These are phyloP conservation scores for Selaginella tamariscina DNA, from an alignment of 75 land plant species.

Conservation along the genomic window DNA sequence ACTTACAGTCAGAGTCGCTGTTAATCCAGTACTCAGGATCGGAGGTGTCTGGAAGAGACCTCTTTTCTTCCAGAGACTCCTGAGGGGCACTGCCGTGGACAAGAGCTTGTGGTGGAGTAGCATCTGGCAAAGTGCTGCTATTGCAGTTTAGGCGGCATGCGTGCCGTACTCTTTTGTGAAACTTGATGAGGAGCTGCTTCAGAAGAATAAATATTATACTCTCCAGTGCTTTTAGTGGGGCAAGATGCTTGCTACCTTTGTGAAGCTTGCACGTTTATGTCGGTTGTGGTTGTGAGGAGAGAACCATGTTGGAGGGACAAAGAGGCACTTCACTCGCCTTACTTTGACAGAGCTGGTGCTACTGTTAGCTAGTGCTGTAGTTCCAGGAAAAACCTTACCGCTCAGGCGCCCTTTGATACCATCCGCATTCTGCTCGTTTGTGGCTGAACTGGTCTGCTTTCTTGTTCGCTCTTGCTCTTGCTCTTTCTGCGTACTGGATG, in stretches of 20 bases:
- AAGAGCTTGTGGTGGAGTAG: background rate
- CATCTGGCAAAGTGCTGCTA: background rate
- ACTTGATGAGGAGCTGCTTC: background rate
- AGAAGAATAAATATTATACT: background rate
- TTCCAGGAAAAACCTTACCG: no score
- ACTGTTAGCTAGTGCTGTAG: no score
- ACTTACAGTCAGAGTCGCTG: background rate
- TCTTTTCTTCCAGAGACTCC: background rate
- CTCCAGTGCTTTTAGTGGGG: no score
- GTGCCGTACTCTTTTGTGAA: background rate
- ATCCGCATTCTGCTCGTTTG: no score
- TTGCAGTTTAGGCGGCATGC: background rate
- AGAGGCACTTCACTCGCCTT: background rate
- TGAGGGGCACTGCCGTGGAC: background rate
- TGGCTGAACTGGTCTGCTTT: no score
- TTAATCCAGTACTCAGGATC: background rate
- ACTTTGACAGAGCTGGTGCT: background rate
- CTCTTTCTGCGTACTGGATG: no score
- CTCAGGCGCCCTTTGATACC: no score
- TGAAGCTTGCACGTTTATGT: background rate
- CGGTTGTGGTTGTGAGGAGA: background rate
- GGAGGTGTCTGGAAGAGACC: background rate
- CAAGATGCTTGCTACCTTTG: no score
- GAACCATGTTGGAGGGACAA: background rate
- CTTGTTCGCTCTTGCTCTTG: no score